Evolutionary conservation across 257 asterid genomes (phyloP), one percentile per base, ranked within the genome.

Genomic region (Coffea eugenioides): DNA sequence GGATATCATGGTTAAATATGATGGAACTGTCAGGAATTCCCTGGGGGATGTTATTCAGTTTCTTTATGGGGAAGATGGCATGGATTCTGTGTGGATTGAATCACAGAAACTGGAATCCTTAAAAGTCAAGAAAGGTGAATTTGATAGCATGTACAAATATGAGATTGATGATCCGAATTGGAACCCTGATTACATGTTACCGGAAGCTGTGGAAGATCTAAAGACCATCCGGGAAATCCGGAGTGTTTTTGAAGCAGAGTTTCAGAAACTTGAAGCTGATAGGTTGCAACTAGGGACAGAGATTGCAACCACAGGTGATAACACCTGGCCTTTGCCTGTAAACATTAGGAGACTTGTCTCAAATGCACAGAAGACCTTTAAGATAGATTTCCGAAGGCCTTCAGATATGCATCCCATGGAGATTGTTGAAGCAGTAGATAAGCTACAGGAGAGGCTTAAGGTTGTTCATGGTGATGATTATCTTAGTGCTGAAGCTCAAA

Each of bases 391-490:
- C 75, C 90, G 99, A 39, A 90, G 98, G 85, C 96, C 96, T 43
- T 96, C 99, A 48, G 97, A 94, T 84, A 92, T 96, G 96, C 98
- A 96, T 78, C 99, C 99, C 23, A 90, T 96, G 97, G 98, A 96
- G 94, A 91, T 96, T 21, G 99, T 96, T 83, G 99, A 96, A 86
- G 96, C 97, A 74, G 98, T 96, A 80, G 99, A 96, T 83, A 96
- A 96, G 90, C 88, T 96, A 64, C 97, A 92, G 82, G 99, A 96
- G 83, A 88, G 97, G 88, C 97, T 96, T 68, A 96, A 94, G 88
- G 99, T 96, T 72, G 99, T 96, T n/a, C 97, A 92, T 62, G 99
- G 99, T 69, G 99, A 96, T 82, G 99, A 96, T 88, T 96, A 94
- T 85, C 89, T 96, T 83, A 96, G 99, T 82, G 89, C 84, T 90